Evolutionary conservation across 352 stramenopile genomes (phyloP).

Genomic region (Globisporangium carolinianum): DNA sequence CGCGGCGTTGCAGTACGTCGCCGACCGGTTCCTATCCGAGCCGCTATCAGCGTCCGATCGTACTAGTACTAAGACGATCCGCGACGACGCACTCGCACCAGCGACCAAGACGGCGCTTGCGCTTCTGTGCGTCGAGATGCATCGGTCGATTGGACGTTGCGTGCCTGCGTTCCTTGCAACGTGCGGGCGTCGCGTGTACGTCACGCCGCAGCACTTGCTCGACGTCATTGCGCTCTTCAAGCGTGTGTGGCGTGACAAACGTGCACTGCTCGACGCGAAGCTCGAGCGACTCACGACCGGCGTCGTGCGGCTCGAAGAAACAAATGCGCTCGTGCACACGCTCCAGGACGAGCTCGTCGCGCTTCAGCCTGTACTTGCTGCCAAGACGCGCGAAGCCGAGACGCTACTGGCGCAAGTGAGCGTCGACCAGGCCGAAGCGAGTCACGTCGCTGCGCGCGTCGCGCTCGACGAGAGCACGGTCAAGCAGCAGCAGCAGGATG

Average conservation of each 20-base stretch:
- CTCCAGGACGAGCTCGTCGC: constrained; percentile 76
- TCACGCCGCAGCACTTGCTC: constrained; percentile 86
- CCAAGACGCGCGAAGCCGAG: constrained; percentile 58
- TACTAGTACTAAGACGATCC: neutral
- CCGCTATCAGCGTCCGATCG: neutral
- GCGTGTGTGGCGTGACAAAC: constrained; percentile 62
- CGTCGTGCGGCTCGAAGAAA: constrained; percentile 71
- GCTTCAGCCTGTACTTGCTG: constrained; percentile 68
- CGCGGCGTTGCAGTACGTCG: constrained; percentile 79
- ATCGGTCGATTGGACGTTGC: constrained; percentile 26
- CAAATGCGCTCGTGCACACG: constrained; percentile 48
- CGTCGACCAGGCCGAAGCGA: constrained; percentile 53
- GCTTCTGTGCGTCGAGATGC: constrained; percentile 44
- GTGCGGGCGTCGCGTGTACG: constrained; percentile 36
- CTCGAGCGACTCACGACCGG: constrained; percentile 50
- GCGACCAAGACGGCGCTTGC: constrained; percentile 24
- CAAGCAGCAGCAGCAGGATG: constrained; percentile 58
- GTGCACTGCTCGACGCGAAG: constrained; percentile 28
- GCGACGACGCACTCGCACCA: neutral
- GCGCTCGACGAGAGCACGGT: constrained; percentile 50
- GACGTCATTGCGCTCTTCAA: constrained; percentile 86
- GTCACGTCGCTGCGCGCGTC: constrained; percentile 39
- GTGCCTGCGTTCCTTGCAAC: constrained; percentile 25
- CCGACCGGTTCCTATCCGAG: constrained; percentile 46
- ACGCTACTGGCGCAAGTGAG: constrained; percentile 49